Conservation (phyloP, 176 grass and related monocot genomes). For the Triticum monococcum region DNA sequence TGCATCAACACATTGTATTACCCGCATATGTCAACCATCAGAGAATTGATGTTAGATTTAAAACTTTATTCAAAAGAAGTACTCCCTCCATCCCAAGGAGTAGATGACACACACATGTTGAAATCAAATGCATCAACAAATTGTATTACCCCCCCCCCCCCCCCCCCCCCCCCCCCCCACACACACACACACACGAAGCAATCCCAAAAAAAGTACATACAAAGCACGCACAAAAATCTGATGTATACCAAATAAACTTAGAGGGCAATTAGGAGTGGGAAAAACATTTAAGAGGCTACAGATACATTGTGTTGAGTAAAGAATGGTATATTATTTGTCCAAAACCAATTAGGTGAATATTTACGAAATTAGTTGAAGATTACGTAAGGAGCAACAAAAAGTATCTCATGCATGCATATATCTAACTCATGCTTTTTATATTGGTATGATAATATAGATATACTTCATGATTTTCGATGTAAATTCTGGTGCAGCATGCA, state of each 20-base stretch:
- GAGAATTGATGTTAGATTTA: no score
- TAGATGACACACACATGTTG: no score
- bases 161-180: no score
- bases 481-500: neutral
- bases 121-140: no score
- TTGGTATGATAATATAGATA: no score
- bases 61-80: no score
- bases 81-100: no score
- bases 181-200: no score
- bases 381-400: neutral
- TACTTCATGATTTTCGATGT: neutral
- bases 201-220: neutral
- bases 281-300: neutral
- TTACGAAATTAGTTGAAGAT: neutral
- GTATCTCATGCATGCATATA: neutral
- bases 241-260: neutral
- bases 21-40: no score
- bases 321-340: neutral
- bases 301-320: neutral
- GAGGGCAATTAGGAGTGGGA: neutral
- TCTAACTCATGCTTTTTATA: neutral
- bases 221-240: no score
- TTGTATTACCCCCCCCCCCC: no score
- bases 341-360: neutral
- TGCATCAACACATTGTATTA: no score